Base-by-base conservation (phyloP, 805 yeast species). In the Metschnikowia anglica region DNA sequence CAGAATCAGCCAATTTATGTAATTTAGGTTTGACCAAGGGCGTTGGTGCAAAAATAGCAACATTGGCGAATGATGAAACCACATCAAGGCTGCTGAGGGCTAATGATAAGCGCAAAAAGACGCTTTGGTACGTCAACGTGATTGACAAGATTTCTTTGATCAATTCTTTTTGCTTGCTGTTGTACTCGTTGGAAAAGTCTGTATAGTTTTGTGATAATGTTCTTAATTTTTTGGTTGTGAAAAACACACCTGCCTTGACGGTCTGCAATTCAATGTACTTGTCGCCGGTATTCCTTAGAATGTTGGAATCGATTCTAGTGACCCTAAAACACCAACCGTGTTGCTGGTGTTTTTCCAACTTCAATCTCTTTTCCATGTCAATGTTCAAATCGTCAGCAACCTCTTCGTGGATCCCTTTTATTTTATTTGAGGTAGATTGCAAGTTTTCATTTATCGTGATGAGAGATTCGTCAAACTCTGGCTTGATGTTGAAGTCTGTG, bases 271-370 rank as follows among this genome's bases (percentile, higher is more conserved):
- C 97, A 39, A 75, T 75, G 59, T 83, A 90, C 29, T 77, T 74
- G 43, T 70, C 72, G 0, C 68, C 62, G 1, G 72, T 67, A 10
- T 76, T 77, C 54, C 98, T 78, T 45, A 93, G 70, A 16, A 85
- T 83, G 9, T 84, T 73, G 2, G 96, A 90, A 57, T 93, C 98
- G 43, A 80, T 83, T 62, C 99, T 78, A 1, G 99, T 93, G 17
- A 93, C 77, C 53, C 98, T 74, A 74, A 91, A 79, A 62, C 97
- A 88, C 95, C 96, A 90, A 16, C 97, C 97, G 62, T 88, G 95
- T 20, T 77, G 79, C 48, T 77, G 85, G 59, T 91, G 96, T 42
- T 85, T 80, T 60, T 93, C 99, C 37, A 93, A 66, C 61, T 93
- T 93, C 51, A 93, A 73, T 62, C 89, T 89, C 67, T 89, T 88